Evolutionary conservation across 2,329 filamentous ascomycete species (phyloP), one percentile per base, ranked within the genome.

Genomic region (Colletotrichum chrysophilum): DNA sequence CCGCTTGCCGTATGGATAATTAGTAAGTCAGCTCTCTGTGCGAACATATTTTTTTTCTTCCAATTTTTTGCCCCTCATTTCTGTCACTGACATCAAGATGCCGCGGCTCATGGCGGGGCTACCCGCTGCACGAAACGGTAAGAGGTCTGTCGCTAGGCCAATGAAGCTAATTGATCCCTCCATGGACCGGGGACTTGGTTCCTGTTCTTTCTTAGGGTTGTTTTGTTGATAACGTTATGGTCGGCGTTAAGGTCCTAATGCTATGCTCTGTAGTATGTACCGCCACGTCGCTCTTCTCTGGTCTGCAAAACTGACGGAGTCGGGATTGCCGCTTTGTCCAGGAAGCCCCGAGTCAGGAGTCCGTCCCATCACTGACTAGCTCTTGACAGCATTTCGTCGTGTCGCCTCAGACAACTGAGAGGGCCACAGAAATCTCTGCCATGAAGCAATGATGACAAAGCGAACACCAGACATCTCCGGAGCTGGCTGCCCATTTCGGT

Each of bases 401-500:
- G 16, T 67, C 34, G 28, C 24, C 66, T 13, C 66, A 52, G 24
- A 24, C 21, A 24, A 21, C 18, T 7, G 10, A 9, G 4, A 62
- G 30, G 2, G 21, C 64, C 60, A 61, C 67, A 24, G 61, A 71
- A 74, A 61, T 71, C 60, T 71, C 71, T 66, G 34, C 32, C 60
- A 26, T 58, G 32, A 68, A 34, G 64, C 69, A 28, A 67, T 26
- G 64, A 73, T 75, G 73, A 75, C 73, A 75, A 75, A 75, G 73
- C 73, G 61, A 6, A 4, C 34, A 34, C 16, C 24, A 48, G 30
- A 55, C n/a, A n/a, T 1, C 13, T 21, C 67, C 69, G 62, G 73
- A 28, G 69, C 43, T 65, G 70, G 48, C 18, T 73, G 43, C 73
- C 62, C 4, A 2, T 73, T 75, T 56, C 61, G 62, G 70, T 24